phyloP scores from a whole-genome alignment of 2,329 filamentous ascomycete species.

The Penicillium sp. region DNA sequence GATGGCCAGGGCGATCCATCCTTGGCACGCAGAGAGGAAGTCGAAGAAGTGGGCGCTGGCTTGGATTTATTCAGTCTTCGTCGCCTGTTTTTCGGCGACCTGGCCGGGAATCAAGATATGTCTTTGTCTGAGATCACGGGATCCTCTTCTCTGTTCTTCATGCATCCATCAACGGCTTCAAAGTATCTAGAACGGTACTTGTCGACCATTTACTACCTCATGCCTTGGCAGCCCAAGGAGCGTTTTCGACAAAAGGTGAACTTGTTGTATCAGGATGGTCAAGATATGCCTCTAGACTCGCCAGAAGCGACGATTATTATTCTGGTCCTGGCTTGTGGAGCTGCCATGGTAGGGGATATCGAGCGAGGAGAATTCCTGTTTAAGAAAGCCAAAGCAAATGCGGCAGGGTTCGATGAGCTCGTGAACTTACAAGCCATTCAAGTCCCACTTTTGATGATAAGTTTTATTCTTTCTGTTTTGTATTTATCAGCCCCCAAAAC shows the following conservation, averaged over 20 bases:
- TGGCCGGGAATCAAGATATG: conserved; percentile 31
- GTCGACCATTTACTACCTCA: conserved; percentile 37
- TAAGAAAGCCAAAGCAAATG: conserved; percentile 40
- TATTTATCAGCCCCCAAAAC: not conserved
- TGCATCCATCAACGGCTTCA: conserved; percentile 37
- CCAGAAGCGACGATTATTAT: conserved; percentile 37
- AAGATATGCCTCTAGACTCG: conserved; percentile 30
- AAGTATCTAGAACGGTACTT: conserved; percentile 39
- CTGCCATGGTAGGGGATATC: conserved; percentile 37
- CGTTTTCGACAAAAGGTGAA: conserved; percentile 34
- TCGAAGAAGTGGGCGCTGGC: conserved; percentile 36
- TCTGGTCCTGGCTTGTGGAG: conserved; percentile 35
- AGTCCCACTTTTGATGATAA: conserved; percentile 45
- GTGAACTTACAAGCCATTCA: conserved; percentile 45
- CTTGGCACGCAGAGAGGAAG: conserved; percentile 18
- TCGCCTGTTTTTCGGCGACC: conserved; percentile 38
- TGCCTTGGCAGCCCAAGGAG: conserved; percentile 34
- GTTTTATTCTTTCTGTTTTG: conserved; percentile 16
- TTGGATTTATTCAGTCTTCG: conserved; percentile 37
- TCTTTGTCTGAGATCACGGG: conserved; percentile 21
- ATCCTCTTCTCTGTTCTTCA: conserved; percentile 29
- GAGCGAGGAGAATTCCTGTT: conserved; percentile 41
- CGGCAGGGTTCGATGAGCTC: conserved; percentile 38
- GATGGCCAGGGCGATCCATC: conserved; percentile 17
- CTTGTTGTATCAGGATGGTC: conserved; percentile 30